Conservation (phyloP, 495 filamentous ascomycete genomes). For the Lasiosphaeria ovina region DNA sequence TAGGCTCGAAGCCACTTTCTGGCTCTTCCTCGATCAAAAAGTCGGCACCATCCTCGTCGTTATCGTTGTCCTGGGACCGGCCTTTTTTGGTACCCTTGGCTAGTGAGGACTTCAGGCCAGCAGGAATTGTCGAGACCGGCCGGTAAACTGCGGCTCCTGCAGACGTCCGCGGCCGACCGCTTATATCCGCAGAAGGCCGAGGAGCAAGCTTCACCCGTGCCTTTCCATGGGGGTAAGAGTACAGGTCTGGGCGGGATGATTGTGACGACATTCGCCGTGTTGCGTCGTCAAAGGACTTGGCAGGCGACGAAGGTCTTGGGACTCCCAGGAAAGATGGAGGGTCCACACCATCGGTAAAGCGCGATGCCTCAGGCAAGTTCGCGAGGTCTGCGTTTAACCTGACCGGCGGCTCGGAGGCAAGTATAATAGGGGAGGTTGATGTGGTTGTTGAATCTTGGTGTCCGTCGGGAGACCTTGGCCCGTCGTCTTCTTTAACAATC, state of each 20-base stretch:
- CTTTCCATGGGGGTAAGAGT: conserved; percentile 56
- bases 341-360: conserved; percentile 38
- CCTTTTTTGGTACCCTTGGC: conserved; percentile 43
- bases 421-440: neutral
- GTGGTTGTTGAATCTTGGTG: conserved; percentile 1
- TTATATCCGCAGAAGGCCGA: conserved; percentile 70
- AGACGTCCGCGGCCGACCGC: conserved; percentile 63
- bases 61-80: conserved; percentile 34
- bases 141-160: conserved; percentile 51
- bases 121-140: conserved; percentile 68
- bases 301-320: conserved; percentile 36
- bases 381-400: conserved; percentile 38
- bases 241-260: conserved; percentile 64
- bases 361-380: conserved; percentile 36
- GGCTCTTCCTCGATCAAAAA: conserved; percentile 28
- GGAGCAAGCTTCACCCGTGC: conserved; percentile 83
- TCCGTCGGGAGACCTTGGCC: conserved; percentile 5
- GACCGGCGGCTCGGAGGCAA: conserved; percentile 20
- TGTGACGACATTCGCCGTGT: conserved; percentile 58
- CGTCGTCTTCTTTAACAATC: conserved; percentile 40
- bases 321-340: conserved; percentile 42
- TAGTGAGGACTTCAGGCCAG: conserved; percentile 47
- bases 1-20: conserved; percentile 16
- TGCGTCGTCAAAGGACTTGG: conserved; percentile 36
- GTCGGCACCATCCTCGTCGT: conserved; percentile 28